These are phyloP conservation scores for Micromonas commoda DNA, from an alignment of 139 green algal species.

Conservation along the genomic window DNA sequence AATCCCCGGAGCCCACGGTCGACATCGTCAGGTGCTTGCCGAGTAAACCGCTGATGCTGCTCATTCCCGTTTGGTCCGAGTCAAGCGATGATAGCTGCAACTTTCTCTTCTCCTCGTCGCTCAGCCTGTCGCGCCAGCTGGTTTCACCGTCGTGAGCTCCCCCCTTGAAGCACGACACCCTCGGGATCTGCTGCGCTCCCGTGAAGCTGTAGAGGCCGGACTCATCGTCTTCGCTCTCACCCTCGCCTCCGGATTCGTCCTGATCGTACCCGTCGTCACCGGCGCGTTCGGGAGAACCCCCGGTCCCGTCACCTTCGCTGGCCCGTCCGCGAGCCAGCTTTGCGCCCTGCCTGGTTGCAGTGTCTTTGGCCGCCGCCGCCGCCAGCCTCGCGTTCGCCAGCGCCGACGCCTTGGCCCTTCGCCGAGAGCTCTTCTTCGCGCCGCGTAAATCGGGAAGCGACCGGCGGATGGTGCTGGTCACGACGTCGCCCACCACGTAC, in stretches of 20 bases:
- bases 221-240: not conserved
- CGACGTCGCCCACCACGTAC: slow-evolving; percentile 58
- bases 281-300: no score
- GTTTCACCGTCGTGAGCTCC: not conserved
- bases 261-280: not conserved
- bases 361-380: not conserved
- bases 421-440: not conserved
- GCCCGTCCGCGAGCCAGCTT: no score
- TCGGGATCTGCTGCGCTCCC: not conserved
- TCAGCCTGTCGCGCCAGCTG: not conserved
- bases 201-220: not conserved
- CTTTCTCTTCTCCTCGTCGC: not conserved
- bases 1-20: not conserved
- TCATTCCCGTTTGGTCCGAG: not conserved
- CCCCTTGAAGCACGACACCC: not conserved
- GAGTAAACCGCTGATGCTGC: not conserved
- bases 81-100: not conserved
- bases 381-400: not conserved
- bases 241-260: not conserved
- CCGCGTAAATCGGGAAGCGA: slow-evolving; percentile 28
- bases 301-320: not conserved
- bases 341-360: no score
- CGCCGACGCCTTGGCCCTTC: not conserved
- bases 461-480: slow-evolving; percentile 25
- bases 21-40: not conserved